Evolutionary conservation across 257 asterid species (phyloP).

Genomic region (Solanum megistacrolobum): DNA sequence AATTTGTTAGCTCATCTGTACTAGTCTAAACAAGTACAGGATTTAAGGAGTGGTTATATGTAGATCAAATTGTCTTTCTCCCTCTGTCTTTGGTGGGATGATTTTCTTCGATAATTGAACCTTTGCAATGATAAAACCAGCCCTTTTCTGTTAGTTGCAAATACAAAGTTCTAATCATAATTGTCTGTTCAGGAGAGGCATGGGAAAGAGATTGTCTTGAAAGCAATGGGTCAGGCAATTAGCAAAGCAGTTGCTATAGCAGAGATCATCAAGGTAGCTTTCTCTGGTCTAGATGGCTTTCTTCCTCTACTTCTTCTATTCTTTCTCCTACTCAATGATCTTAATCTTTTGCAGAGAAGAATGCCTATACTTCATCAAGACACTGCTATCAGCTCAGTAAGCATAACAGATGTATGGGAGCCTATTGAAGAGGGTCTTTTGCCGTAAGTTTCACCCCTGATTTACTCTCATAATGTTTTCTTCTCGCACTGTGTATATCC

Average conservation of each 20-base stretch:
- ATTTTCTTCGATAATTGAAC: neutral
- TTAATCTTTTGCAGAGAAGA: slow-evolving; percentile 48
- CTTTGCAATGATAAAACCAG: neutral
- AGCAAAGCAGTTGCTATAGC: slow-evolving; percentile 80
- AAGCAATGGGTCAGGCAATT: slow-evolving; percentile 94
- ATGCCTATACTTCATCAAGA: slow-evolving; percentile 75
- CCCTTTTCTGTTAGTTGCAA: neutral
- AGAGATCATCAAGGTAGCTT: slow-evolving; percentile 67
- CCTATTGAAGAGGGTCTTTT: slow-evolving; percentile 98
- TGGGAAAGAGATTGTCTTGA: slow-evolving; percentile 68
- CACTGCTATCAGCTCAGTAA: slow-evolving; percentile 76
- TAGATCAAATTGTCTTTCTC: neutral
- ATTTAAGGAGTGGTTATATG: neutral
- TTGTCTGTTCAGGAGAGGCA: slow-evolving; percentile 48
- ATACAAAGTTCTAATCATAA: neutral
- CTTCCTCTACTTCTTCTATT: neutral
- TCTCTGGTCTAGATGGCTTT: neutral
- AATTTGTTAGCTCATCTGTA: neutral
- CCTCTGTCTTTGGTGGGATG: neutral
- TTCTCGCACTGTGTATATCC: neutral
- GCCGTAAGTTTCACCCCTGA: slow-evolving; percentile 39
- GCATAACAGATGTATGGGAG: slow-evolving; percentile 87
- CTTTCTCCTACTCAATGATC: neutral
- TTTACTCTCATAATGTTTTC: neutral
- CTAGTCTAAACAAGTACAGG: neutral